A percentile compares a stretch with the other conserved stretches of the same genome.
These are phyloP conservation scores for Logfia minima DNA, from an alignment of 129 eudicot species.

Conservation along the genomic window DNA sequence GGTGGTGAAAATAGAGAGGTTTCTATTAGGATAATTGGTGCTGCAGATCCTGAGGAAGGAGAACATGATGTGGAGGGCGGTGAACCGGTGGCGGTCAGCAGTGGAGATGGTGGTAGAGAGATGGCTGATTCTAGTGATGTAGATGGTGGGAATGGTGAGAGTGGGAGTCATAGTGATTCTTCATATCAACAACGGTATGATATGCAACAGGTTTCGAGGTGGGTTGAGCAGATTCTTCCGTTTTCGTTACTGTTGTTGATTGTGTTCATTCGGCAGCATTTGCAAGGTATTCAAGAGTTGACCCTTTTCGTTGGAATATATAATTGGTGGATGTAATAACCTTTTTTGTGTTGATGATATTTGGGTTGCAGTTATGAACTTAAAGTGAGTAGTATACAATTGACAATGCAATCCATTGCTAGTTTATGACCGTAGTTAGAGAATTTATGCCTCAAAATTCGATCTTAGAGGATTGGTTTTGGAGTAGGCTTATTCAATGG, in stretches of 20 bases:
- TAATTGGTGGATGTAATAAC: neutral
- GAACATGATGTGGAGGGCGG: constrained; percentile 34
- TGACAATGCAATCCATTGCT: neutral
- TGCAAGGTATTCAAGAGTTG: constrained; percentile 54
- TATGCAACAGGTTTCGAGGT: constrained; percentile 58
- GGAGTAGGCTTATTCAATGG: neutral
- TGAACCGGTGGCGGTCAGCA: constrained; percentile 22
- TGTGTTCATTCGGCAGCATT: constrained; percentile 77
- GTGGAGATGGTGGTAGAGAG: constrained; percentile 29
- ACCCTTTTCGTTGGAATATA: neutral
- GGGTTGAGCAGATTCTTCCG: constrained; percentile 81
- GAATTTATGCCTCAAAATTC: neutral
- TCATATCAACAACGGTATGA: constrained; percentile 58
- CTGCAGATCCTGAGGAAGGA: constrained; percentile 32
- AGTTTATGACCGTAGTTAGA: neutral
- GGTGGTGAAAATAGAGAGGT: constrained; percentile 57
- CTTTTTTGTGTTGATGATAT: neutral
- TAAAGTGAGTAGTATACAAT: neutral
- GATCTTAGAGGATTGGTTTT: neutral
- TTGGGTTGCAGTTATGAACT: constrained; percentile 3
- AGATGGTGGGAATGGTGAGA: constrained; percentile 28
- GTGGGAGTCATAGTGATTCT: constrained; percentile 41
- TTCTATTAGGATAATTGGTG: constrained; percentile 62
- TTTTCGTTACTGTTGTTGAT: constrained; percentile 67
- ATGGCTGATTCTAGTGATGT: constrained; percentile 37